Conservation (phyloP, 164 flowering plant species). For the Echeveria elegans region DNA sequence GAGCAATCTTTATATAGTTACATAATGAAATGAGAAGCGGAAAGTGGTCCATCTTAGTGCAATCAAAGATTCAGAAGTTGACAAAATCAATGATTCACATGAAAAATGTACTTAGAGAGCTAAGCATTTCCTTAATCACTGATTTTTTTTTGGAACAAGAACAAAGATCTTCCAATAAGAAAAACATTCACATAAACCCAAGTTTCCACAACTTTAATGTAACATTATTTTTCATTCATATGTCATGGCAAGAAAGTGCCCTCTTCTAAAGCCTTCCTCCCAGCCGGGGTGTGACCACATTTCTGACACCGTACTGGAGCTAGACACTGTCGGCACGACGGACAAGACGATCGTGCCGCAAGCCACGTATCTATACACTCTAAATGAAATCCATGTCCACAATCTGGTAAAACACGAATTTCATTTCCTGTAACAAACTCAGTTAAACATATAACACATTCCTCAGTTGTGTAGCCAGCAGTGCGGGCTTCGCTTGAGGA, state of each 20-base stretch:
- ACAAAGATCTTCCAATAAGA: not conserved
- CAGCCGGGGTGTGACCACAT: conserved; percentile 31
- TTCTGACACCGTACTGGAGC: conserved; percentile 42
- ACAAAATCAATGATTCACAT: not conserved
- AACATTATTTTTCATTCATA: not conserved
- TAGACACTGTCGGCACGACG: conserved; percentile 71
- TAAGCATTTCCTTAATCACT: not conserved
- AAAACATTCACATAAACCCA: not conserved
- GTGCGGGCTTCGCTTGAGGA: conserved; percentile 10
- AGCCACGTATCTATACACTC: conserved; percentile 40
- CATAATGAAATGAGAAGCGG: not conserved
- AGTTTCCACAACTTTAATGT: not conserved
- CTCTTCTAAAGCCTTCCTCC: not conserved
- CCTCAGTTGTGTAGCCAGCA: conserved; percentile 21
- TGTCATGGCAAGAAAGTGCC: not conserved
- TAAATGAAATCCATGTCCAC: conserved; percentile 82
- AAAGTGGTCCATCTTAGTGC: not conserved
- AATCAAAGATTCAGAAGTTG: too few species aligned
- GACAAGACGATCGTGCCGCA: conserved; percentile 66
- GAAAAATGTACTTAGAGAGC: not conserved
- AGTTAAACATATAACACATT: conserved; percentile 79
- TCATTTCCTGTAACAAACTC: conserved; percentile 74
- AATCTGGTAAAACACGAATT: conserved; percentile 75
- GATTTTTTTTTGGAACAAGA: not conserved
- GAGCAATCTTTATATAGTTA: not conserved